Percentiles rank a stretch among this genome's conserved stretches.
These are phyloP conservation scores for Geotrichum australiense DNA, from an alignment of 1,139 yeast genomes.

Conservation along the genomic window DNA sequence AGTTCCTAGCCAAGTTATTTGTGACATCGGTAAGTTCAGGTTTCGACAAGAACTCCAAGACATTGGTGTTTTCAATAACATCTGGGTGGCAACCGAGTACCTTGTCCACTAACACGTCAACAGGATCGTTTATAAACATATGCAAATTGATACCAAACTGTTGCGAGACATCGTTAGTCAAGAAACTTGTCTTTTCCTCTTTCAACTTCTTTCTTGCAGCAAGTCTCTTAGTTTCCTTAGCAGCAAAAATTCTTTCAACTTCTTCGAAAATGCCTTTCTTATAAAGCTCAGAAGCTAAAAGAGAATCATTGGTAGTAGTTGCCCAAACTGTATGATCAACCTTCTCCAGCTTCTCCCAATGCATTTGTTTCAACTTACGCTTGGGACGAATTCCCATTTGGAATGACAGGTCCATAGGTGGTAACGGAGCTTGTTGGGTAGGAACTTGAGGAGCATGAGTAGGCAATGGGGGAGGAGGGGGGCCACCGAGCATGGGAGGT, in stretches of 20 bases:
- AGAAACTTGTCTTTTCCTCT: slow-evolving; percentile 48
- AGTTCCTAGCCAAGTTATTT: slow-evolving; percentile 53
- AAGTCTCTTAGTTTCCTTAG: slow-evolving; percentile 44
- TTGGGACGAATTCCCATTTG: slow-evolving; percentile 42
- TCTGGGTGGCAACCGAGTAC: slow-evolving; percentile 69
- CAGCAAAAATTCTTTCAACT: slow-evolving; percentile 71
- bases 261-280: slow-evolving; percentile 71
- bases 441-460: slow-evolving; percentile 22
- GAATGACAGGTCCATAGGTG: slow-evolving; percentile 22
- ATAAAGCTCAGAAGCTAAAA: slow-evolving; percentile 48
- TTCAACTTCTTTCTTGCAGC: slow-evolving; percentile 33
- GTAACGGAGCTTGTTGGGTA: slow-evolving; percentile 20
- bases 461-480: slow-evolving; percentile 25
- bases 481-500: slow-evolving; percentile 31
- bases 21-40: slow-evolving; percentile 71
- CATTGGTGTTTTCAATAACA: slow-evolving; percentile 58
- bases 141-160: slow-evolving; percentile 92
- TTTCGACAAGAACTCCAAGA: slow-evolving; percentile 73
- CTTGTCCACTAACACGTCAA: slow-evolving; percentile 55
- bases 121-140: slow-evolving; percentile 57
- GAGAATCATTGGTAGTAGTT: slow-evolving; percentile 42
- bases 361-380: slow-evolving; percentile 78
- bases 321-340: slow-evolving; percentile 80
- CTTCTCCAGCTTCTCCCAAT: slow-evolving; percentile 75
- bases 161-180: slow-evolving; percentile 77